Base-by-base conservation (phyloP, 140 eudicot species). In the Cichorium intybus region DNA sequence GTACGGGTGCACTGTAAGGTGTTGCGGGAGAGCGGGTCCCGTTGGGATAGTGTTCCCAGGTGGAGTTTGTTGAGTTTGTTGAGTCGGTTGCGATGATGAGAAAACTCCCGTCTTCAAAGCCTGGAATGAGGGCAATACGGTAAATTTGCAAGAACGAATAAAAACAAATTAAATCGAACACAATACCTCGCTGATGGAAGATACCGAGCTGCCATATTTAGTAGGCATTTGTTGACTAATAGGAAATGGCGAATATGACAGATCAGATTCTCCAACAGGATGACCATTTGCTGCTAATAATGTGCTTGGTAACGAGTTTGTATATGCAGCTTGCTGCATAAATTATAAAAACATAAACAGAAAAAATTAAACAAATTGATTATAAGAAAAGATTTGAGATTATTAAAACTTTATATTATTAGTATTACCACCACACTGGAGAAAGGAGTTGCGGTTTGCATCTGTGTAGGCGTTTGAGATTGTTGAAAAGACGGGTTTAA, bases 161-260 rank as follows among this genome's bases (percentile, higher is more conserved):
- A 29, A 41, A 52, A n/a, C 35, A 55, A 33, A 23, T 66, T 46
- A 66, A 37, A 43, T 41, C 33, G 43, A 41, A 24, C 20, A 59
- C 16, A 37, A 47, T 81, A 92, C 98, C 98, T 92, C 98, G 11
- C 85, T 71, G 84, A 88, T 60, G 10, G 98, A 83, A 73, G 98
- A 77, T 20, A 60, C 83, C 11, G 86, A 28, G 72, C 45, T 91
- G 41, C 84, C 84, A 64, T 83, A 92, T 73, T 88, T 92, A 14
- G 82, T n/a, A 29, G 86, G 34, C 86, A 76, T 64, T 22, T 95
- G 79, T 47, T 88, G 98, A 15, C 87, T 28, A n/a, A 73, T 64
- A 45, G 95, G 86, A 54, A 92, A 88, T 4, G 75, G 89, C 29
- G 95, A 85, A 75, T 92, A 88, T 50, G 88, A 77, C 22, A 85